Conservation (phyloP, 257 asterid species). For the Fraxinus cuspidata region DNA sequence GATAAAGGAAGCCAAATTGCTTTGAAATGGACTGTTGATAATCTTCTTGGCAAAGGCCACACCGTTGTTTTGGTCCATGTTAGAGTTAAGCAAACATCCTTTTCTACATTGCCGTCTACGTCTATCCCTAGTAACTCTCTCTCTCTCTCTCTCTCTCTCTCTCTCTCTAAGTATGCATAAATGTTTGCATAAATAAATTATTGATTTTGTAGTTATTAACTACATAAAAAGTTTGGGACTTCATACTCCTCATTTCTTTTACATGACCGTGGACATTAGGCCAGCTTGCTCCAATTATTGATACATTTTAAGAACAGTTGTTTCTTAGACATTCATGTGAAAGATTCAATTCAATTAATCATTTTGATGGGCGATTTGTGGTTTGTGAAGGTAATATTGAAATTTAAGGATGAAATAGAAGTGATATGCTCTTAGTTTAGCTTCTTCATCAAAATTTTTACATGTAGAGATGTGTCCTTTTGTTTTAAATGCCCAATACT, state of each 20-base stretch:
- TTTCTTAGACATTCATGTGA: not conserved
- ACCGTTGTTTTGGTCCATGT: constrained; percentile 74
- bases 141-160: constrained; percentile 14
- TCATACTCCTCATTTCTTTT: not conserved
- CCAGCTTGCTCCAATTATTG: not conserved
- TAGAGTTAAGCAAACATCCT: constrained; percentile 38
- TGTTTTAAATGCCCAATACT: not conserved
- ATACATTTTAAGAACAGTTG: not conserved
- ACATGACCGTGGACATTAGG: not conserved
- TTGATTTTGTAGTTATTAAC: too few relatives aligned
- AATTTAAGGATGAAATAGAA: not conserved
- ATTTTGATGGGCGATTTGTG: not conserved
- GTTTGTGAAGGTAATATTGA: not conserved
- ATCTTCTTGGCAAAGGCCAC: constrained; percentile 69
- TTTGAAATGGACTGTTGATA: constrained; percentile 75
- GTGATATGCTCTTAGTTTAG: not conserved
- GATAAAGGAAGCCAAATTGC: constrained; percentile 61
- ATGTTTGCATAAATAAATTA: too few relatives aligned
- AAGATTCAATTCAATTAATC: not conserved
- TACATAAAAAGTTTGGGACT: too few relatives aligned
- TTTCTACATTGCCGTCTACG: constrained; percentile 38
- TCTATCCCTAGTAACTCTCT: constrained; percentile 48
- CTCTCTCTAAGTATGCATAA: constrained; percentile 13
- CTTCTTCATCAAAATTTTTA: not conserved
- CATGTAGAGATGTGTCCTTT: not conserved